These are phyloP conservation scores for Canavalia ensiformis DNA, from an alignment of 306 rosid genomes.

Conservation along the genomic window DNA sequence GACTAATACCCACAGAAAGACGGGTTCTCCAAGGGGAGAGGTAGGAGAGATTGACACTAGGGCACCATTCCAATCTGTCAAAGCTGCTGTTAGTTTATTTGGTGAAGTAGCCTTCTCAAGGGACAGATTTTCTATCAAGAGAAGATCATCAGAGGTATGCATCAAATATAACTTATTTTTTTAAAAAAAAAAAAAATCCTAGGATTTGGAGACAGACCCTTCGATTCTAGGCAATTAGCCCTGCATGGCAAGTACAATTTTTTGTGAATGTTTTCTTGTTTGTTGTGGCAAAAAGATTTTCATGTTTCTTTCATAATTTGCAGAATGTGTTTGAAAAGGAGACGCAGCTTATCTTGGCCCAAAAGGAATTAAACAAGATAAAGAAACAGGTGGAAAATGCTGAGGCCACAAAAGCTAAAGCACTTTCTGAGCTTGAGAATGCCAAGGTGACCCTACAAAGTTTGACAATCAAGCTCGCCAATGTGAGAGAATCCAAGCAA, in stretches of 20 bases:
- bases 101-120: slow-evolving; percentile 76
- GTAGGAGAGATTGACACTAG: slow-evolving; percentile 93
- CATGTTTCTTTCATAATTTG: slow-evolving; percentile 31
- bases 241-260: not conserved
- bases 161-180: slow-evolving; percentile 2
- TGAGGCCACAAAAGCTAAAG: slow-evolving; percentile 58
- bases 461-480: slow-evolving; percentile 60
- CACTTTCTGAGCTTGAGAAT: slow-evolving; percentile 71
- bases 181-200: not conserved
- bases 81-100: slow-evolving; percentile 90
- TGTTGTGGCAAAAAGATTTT: slow-evolving; percentile 17
- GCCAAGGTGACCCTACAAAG: slow-evolving; percentile 64
- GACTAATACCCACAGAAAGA: slow-evolving; percentile 41
- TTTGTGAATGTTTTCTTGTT: slow-evolving; percentile 29
- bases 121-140: slow-evolving; percentile 59
- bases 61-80: slow-evolving; percentile 95
- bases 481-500: slow-evolving; percentile 65
- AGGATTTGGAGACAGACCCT: not conserved
- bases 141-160: slow-evolving; percentile 72
- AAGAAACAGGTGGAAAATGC: slow-evolving; percentile 62
- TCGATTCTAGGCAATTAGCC: not conserved
- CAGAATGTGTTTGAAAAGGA: slow-evolving; percentile 79
- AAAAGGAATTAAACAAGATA: slow-evolving; percentile 64
- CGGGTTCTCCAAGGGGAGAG: slow-evolving; percentile 73
- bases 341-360: slow-evolving; percentile 76